Percentiles rank a stretch among this genome's conserved stretches.
Conservation (phyloP, 108 stramenopile species). For the Pseudonitzschia delicatissima region DNA sequence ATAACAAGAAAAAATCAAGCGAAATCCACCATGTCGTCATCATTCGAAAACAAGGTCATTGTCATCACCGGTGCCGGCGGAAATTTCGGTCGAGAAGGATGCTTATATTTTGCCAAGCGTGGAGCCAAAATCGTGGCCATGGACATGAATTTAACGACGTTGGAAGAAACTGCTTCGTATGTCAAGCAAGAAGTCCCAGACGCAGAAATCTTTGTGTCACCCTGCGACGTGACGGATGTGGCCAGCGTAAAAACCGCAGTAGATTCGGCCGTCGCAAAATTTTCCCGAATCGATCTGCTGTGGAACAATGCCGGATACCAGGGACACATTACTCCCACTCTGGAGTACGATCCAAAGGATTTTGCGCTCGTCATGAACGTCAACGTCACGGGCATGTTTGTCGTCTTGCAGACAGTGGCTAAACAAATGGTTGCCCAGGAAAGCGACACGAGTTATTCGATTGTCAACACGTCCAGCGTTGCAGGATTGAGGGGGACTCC, state of each 20-base stretch:
- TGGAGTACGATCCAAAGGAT: conserved; percentile 78
- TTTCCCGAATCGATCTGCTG: conserved; percentile 65
- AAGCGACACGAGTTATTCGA: conserved; percentile 35
- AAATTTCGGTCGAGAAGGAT: conserved; percentile 82
- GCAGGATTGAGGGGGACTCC: conserved; percentile 87
- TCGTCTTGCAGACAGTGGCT: conserved; percentile 83
- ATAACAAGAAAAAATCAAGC: neutral
- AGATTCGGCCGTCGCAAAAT: conserved; percentile 26
- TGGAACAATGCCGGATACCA: conserved; percentile 98
- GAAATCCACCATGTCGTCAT: neutral
- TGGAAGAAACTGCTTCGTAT: conserved; percentile 52
- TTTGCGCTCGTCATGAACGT: conserved; percentile 86
- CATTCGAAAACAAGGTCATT: conserved; percentile 54
- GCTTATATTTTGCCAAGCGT: conserved; percentile 67
- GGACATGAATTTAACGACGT: conserved; percentile 53
- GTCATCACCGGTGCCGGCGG: conserved; percentile 90
- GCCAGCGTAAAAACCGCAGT: conserved; percentile 49
- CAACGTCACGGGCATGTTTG: conserved; percentile 90
- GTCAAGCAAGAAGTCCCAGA: conserved; percentile 7
- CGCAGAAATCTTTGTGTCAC: conserved; percentile 27
- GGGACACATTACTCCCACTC: conserved; percentile 80
- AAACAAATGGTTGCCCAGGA: conserved; percentile 50
- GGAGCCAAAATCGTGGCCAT: conserved; percentile 81
- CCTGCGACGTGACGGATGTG: conserved; percentile 73
- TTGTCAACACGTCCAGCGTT: conserved; percentile 89